Percentiles rank a stretch among this genome's conserved stretches.
Evolutionary conservation across 208 protist genomes (phyloP).

Genomic region (Herpetomonas samuelpessoai): DNA sequence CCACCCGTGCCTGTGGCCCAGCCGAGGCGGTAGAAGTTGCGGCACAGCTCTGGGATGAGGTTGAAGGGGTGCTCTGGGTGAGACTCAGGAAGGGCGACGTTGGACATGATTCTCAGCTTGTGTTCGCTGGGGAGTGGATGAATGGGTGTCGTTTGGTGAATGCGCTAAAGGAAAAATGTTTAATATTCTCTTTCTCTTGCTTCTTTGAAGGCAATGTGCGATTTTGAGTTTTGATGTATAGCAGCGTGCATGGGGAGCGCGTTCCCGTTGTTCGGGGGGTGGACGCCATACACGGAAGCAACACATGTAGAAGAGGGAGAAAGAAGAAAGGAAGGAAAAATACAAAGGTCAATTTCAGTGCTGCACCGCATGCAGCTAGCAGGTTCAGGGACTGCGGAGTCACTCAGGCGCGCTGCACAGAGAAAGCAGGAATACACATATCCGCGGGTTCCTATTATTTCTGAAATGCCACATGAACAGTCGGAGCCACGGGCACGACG

Average conservation of each 20-base stretch:
- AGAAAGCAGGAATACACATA: no score
- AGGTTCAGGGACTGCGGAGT: no score
- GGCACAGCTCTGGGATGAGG: slow-evolving; percentile 93
- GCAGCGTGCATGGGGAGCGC: no score
- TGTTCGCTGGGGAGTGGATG: no score
- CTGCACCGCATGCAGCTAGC: no score
- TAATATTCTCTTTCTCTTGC: slow-evolving; percentile 12
- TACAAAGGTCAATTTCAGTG: neutral
- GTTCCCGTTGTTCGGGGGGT: no score
- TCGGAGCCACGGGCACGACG: no score
- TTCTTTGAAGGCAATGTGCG: slow-evolving; percentile 1
- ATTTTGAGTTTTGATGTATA: slow-evolving; percentile 1
- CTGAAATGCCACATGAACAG: no score
- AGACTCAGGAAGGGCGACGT: slow-evolving; percentile 22
- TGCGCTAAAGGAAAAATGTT: no score
- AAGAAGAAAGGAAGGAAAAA: slow-evolving; percentile 10
- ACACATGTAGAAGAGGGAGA: slow-evolving; percentile 8
- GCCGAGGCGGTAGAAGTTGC: slow-evolving; percentile 90
- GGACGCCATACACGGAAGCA: no score
- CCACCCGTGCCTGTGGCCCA: slow-evolving; percentile 97
- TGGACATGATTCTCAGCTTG: slow-evolving; percentile 22
- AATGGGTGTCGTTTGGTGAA: slow-evolving; percentile 10
- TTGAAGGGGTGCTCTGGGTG: slow-evolving; percentile 76
- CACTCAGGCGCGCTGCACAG: no score
- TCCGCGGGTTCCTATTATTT: no score